phyloP scores from a whole-genome alignment of 2,329 filamentous ascomycete species.

The Fonsecaea pedrosoi region DNA sequence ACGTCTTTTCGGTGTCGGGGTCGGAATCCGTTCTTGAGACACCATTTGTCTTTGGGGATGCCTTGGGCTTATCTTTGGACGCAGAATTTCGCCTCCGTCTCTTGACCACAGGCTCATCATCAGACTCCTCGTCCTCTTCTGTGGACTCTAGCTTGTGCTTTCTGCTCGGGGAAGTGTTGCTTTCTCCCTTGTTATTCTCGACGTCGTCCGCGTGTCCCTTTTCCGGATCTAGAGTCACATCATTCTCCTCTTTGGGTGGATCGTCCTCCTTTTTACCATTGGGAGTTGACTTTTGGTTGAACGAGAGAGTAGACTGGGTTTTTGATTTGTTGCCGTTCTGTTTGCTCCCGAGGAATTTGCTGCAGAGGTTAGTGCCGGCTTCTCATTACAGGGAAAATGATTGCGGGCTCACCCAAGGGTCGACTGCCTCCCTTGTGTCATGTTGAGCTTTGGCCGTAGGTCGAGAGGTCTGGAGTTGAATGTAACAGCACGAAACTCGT shows the following conservation, averaged over 20 bases:
- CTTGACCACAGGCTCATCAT: conserved; percentile 68
- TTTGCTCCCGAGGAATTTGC: conserved; percentile 84
- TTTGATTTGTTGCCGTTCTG: conserved; percentile 67
- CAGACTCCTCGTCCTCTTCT: conserved; percentile 58
- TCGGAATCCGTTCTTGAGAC: conserved; percentile 11
- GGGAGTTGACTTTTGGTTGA: conserved; percentile 42
- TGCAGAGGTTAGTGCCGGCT: conserved; percentile 48
- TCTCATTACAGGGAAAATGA: conserved; percentile 47
- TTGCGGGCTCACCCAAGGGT: conserved; percentile 87
- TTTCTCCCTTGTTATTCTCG: conserved; percentile 30
- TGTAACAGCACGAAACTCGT: background rate
- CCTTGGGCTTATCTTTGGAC: conserved; percentile 43
- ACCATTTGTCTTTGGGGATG: conserved; percentile 38
- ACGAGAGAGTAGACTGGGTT: conserved; percentile 43
- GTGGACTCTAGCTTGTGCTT: conserved; percentile 49
- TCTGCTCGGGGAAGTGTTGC: conserved; percentile 39
- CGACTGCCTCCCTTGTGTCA: conserved; percentile 67
- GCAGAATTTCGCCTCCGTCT: conserved; percentile 48
- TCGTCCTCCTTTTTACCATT: conserved; percentile 41
- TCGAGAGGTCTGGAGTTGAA: background rate
- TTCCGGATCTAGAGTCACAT: conserved; percentile 40
- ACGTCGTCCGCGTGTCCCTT: conserved; percentile 40
- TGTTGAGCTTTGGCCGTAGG: conserved; percentile 9
- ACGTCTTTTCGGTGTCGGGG: conserved; percentile 37
- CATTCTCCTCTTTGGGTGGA: conserved; percentile 22